Evolutionary conservation across 805 yeast species (phyloP).

Genomic region (Monosporozyma aquatica): DNA sequence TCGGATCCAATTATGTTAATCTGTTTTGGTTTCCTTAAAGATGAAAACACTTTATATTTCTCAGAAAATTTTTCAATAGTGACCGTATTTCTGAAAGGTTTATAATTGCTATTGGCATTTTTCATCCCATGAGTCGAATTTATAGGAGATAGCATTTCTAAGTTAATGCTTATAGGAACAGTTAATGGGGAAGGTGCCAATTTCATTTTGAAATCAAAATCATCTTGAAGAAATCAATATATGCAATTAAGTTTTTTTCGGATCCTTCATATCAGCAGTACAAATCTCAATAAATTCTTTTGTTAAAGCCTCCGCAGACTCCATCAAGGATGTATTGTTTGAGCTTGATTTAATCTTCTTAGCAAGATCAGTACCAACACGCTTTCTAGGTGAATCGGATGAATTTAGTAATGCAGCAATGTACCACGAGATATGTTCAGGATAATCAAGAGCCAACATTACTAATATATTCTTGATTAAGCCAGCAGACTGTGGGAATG

Average conservation of each 20-base stretch:
- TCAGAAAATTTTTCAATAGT: constrained; percentile 59
- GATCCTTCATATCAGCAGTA: constrained; percentile 18
- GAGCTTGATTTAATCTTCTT: constrained; percentile 18
- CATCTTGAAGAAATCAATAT: no score
- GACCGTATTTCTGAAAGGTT: constrained; percentile 40
- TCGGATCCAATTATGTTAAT: constrained; percentile 70
- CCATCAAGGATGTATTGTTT: constrained; percentile 13
- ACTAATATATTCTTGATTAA: constrained; percentile 51
- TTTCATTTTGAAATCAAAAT: constrained; percentile 36
- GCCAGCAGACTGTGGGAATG: constrained; percentile 45
- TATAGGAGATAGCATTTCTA: constrained; percentile 57
- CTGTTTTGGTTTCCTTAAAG: constrained; percentile 82
- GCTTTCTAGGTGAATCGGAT: constrained; percentile 36
- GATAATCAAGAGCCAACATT: constrained; percentile 54
- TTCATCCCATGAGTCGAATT: constrained; percentile 36
- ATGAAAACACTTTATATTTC: constrained; percentile 59
- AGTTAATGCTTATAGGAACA: constrained; percentile 64
- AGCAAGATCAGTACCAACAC: constrained; percentile 39
- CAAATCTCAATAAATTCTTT: constrained; percentile 22
- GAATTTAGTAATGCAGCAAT: constrained; percentile 58
- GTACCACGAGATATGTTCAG: constrained; percentile 76
- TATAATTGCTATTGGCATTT: constrained; percentile 26
- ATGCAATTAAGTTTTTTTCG: no score
- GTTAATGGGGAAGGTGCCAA: constrained; percentile 46
- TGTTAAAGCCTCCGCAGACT: constrained; percentile 19